Base-by-base conservation (phyloP, 495 filamentous ascomycete genomes). In the Pyronema omphalodes region DNA sequence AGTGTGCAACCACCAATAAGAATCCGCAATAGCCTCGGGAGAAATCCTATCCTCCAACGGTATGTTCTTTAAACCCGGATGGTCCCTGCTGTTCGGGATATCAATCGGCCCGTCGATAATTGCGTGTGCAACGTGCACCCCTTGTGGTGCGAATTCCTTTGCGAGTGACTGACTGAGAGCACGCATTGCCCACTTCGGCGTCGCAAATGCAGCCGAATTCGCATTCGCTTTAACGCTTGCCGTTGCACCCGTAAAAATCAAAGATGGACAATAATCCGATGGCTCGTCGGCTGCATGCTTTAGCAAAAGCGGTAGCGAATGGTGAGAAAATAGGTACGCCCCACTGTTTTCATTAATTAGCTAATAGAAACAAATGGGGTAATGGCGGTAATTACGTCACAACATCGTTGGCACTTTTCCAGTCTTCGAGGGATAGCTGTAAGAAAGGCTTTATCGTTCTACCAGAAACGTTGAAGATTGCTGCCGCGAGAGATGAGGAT, bases 21-120 rank as follows among this genome's bases (percentile, higher is more conserved):
- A 70, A 52, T 93, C 86, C 53, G 88, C 88, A 72, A 94, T 94
- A 83, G 91, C 64, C 11, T n/a, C 44, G 9, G 6, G 15, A 3
- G 11, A n/a, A 47, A 47, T 47, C 9, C 11, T 12, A 33, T 19
- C 14, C 43, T 57, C 37, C 55, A 50, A 14, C 40, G 12, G 9
- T 7, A 33, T 15, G 14, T 9, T 15, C 15, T 23, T 36, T 9
- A 12, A 18, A n/a, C 19, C 6, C n/a, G 23, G 9, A 35, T 12
- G 19, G 29, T 68, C 73, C 62, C 79, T 80, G 14, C 79, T 86
- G 52, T 77, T 67, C 2, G 83, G 83, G 45, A 83, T 85, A 68
- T 93, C 85, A 70, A 95, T 94, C 12, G 88, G 76, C 3, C 86
- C 87, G 64, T 95, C 88, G 53, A 94, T 79, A 53, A 94, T 78